A percentile compares a stretch with the other conserved stretches of the same genome.
These are phyloP conservation scores for Escovopsis sp. DNA, from an alignment of 2,329 filamentous ascomycete genomes.

Conservation along the genomic window DNA sequence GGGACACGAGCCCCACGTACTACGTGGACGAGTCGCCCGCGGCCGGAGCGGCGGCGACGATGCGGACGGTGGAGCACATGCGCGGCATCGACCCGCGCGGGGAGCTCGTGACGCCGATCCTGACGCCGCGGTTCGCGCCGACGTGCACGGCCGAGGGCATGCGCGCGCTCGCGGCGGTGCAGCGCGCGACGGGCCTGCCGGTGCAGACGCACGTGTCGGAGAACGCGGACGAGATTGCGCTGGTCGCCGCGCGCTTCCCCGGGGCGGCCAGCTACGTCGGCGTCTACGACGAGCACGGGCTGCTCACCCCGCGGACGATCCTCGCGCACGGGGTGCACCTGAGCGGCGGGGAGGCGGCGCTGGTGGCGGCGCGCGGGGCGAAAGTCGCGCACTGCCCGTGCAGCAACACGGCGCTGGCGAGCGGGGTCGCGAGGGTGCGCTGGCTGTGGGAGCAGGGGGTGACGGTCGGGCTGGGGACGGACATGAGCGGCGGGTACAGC, in stretches of 20 bases:
- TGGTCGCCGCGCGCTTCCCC: constrained; percentile 60
- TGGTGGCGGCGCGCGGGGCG: constrained; percentile 45
- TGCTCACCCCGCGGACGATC: constrained; percentile 61
- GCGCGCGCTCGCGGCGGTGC: constrained; percentile 46
- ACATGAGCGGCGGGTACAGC: constrained; percentile 79
- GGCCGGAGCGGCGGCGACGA: constrained; percentile 40
- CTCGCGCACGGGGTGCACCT: constrained; percentile 79
- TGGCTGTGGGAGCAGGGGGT: constrained; percentile 60
- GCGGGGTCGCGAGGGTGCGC: constrained; percentile 62
- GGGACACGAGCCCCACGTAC: constrained; percentile 50
- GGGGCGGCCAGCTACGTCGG: constrained; percentile 48
- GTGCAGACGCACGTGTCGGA: constrained; percentile 87
- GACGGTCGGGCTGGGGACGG: constrained; percentile 74
- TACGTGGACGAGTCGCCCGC: constrained; percentile 62
- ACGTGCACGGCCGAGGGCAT: constrained; percentile 48
- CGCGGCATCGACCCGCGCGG: constrained; percentile 47
- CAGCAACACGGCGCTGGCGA: constrained; percentile 70
- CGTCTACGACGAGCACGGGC: constrained; percentile 60
- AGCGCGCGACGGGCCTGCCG: constrained; percentile 45
- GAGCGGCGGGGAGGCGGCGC: constrained; percentile 44
- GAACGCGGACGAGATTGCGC: constrained; percentile 56
- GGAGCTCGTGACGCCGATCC: constrained; percentile 57
- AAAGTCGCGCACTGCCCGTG: constrained; percentile 79
- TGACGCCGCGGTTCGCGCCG: constrained; percentile 61
- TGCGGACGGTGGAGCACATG: constrained; percentile 50